phyloP scores from a whole-genome alignment of 2,329 filamentous ascomycete genomes.

The Pyrenochaeta sp. region DNA sequence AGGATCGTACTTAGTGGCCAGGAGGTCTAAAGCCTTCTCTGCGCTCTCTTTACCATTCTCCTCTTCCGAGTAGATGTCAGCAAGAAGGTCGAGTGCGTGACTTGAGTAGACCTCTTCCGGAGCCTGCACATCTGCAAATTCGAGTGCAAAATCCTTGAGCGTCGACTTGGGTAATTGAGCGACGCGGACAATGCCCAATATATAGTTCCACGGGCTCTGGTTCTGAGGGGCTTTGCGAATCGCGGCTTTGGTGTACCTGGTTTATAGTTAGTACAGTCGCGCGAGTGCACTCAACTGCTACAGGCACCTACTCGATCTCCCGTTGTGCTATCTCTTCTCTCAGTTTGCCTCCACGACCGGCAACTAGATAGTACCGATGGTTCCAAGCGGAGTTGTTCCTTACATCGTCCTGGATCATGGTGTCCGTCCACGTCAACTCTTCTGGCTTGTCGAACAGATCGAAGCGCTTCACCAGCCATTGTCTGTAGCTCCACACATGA shows the following conservation, averaged over 20 bases:
- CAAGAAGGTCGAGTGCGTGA: slow-evolving; percentile 74
- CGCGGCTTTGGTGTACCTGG: slow-evolving; percentile 69
- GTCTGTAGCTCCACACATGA: slow-evolving; percentile 96
- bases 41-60: slow-evolving; percentile 69
- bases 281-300: not conserved
- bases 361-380: slow-evolving; percentile 93
- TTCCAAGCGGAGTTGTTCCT: slow-evolving; percentile 98
- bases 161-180: slow-evolving; percentile 61
- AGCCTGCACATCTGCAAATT: slow-evolving; percentile 61
- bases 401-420: slow-evolving; percentile 79
- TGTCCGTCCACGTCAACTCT: slow-evolving; percentile 76
- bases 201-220: slow-evolving; percentile 92
- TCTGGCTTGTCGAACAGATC: slow-evolving; percentile 61
- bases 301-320: slow-evolving; percentile 70
- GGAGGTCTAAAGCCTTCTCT: slow-evolving; percentile 72
- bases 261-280: slow-evolving; percentile 27
- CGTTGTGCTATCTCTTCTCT: slow-evolving; percentile 69
- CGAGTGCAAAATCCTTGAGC: slow-evolving; percentile 62
- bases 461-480: slow-evolving; percentile 75
- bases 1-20: slow-evolving; percentile 89
- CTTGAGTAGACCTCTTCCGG: slow-evolving; percentile 65
- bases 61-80: slow-evolving; percentile 68
- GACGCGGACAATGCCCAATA: slow-evolving; percentile 77
- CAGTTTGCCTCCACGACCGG: slow-evolving; percentile 54
- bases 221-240: slow-evolving; percentile 88